Percentiles rank a stretch among this genome's conserved stretches.
phyloP scores from a whole-genome alignment of 163 green algal species.

The Picocystis sp. region DNA sequence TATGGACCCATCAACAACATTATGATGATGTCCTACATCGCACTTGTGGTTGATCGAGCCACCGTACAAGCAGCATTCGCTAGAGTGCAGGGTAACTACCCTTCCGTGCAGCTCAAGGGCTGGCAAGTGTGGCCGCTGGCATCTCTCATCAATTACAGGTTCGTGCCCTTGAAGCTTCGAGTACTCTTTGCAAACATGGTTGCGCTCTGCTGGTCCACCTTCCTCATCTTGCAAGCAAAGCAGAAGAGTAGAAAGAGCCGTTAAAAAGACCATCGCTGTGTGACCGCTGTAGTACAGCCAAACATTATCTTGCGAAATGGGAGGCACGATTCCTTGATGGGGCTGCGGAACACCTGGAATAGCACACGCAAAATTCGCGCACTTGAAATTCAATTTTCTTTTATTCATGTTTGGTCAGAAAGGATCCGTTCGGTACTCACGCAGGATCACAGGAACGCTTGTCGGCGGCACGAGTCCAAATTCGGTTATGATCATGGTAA shows the following conservation, averaged over 20 bases:
- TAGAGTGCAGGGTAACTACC: constrained; percentile 10
- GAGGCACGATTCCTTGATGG: no score
- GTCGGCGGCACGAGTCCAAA: constrained; percentile 76
- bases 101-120: constrained; percentile 34
- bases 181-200: constrained; percentile 64
- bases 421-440: constrained; percentile 39
- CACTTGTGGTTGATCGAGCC: constrained; percentile 19
- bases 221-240: no score
- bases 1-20: constrained; percentile 60
- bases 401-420: no score
- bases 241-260: no score
- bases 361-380: no score
- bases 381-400: no score
- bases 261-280: no score
- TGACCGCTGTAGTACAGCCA: no score
- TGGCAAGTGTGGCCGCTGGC: constrained; percentile 49
- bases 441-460: constrained; percentile 73
- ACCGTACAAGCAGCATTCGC: neutral
- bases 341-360: no score
- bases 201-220: constrained; percentile 33
- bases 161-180: constrained; percentile 52
- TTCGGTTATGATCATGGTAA: constrained; percentile 83
- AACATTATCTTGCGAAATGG: no score
- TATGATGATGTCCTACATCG: constrained; percentile 35
- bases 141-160: constrained; percentile 56